Conservation (phyloP, 106 monocot species). For the Triglochin maritima region DNA sequence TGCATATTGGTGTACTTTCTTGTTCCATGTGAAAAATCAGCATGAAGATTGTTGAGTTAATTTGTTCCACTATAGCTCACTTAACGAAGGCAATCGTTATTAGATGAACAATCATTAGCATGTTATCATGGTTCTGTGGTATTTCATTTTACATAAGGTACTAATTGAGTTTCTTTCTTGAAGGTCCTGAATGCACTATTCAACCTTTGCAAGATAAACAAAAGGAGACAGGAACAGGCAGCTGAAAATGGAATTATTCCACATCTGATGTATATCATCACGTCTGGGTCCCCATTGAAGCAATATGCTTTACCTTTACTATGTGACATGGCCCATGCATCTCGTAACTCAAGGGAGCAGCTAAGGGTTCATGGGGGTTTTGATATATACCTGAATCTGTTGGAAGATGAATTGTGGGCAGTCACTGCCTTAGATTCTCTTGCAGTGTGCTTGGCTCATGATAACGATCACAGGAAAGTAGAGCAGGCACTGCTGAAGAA, state of each 20-base stretch:
- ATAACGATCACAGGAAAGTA: constrained; percentile 83
- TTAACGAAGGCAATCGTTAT: too few relatives aligned
- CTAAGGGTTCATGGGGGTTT: constrained; percentile 85
- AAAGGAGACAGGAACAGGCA: constrained; percentile 93
- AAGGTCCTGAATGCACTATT: constrained; percentile 92
- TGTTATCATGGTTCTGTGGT: too few relatives aligned
- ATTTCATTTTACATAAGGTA: neutral
- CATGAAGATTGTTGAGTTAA: too few relatives aligned
- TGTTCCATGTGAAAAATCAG: too few relatives aligned
- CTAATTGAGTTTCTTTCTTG: constrained; percentile 1
- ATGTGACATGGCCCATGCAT: constrained; percentile 99
- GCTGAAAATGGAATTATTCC: constrained; percentile 98
- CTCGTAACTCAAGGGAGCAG: constrained; percentile 93
- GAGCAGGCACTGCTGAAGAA: constrained; percentile 95
- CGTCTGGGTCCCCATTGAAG: constrained; percentile 76
- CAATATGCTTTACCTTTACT: constrained; percentile 80
- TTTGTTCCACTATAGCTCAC: too few relatives aligned
- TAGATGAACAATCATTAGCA: too few relatives aligned
- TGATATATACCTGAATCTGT: constrained; percentile 81
- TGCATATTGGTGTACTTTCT: too few relatives aligned
- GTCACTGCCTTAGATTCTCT: constrained; percentile 87
- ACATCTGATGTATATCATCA: constrained; percentile 84
- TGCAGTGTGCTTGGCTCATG: constrained; percentile 89
- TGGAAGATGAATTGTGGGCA: constrained; percentile 94
- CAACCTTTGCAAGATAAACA: constrained; percentile 98